Conservation (phyloP, 345 rosid genomes). For the Pugionium cornutum region DNA sequence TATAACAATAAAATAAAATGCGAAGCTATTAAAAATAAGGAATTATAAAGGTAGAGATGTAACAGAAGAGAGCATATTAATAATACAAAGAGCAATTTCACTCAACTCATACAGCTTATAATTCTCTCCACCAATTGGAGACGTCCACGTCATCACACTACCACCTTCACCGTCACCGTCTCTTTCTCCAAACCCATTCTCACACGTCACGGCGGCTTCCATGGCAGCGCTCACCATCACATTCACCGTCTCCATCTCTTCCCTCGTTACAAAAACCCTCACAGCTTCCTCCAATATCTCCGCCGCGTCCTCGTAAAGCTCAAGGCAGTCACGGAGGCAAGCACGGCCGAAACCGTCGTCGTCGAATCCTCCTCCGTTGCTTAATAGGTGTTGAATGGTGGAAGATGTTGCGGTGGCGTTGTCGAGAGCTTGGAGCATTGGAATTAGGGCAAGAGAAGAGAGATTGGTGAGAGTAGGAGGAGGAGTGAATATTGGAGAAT, state of each 20-base stretch:
- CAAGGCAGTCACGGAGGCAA: conserved; percentile 54
- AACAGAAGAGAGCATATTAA: conserved; percentile 37
- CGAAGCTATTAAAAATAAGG: too few relatives aligned
- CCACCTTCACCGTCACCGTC: conserved; percentile 32
- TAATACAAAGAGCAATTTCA: conserved; percentile 54
- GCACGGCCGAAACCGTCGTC: conserved; percentile 35
- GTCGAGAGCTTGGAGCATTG: conserved; percentile 59
- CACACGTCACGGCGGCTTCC: conserved; percentile 54
- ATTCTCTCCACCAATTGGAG: conserved; percentile 52
- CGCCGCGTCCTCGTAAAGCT: conserved; percentile 46
- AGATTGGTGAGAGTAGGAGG: conserved; percentile 45
- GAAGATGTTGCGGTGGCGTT: conserved; percentile 55
- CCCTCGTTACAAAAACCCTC: conserved; percentile 45
- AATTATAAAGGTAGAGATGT: conserved; percentile 22
- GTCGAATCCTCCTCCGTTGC: conserved; percentile 31
- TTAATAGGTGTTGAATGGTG: conserved; percentile 42
- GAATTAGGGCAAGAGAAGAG: conserved; percentile 51
- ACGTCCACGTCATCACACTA: conserved; percentile 36
- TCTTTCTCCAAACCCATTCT: conserved; percentile 53
- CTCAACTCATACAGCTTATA: conserved; percentile 51
- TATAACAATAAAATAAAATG: not conserved
- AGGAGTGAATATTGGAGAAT: conserved; percentile 46
- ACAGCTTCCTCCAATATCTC: conserved; percentile 46
- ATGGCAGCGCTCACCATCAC: conserved; percentile 53
- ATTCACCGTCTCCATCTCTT: conserved; percentile 39